These are phyloP conservation scores for Candida ascalaphidarum DNA, from an alignment of 805 yeast genomes.

Conservation along the genomic window DNA sequence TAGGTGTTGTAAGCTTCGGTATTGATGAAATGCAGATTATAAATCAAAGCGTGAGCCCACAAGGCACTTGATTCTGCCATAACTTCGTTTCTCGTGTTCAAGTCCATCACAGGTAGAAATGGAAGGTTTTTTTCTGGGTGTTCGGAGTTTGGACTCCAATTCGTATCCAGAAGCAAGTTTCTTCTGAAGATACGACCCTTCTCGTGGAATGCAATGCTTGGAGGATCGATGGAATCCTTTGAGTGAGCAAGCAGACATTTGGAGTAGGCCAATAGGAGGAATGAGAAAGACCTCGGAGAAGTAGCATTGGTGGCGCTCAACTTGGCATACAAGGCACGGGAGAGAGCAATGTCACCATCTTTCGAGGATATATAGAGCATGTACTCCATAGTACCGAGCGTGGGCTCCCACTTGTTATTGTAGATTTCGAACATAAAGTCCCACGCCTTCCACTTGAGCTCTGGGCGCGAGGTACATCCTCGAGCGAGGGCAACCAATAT, in stretches of 20 bases:
- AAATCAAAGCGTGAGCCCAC: slow-evolving; percentile 46
- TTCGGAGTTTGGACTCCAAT: slow-evolving; percentile 13
- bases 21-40: slow-evolving; percentile 35
- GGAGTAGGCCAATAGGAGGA: slow-evolving; percentile 42
- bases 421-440: slow-evolving; percentile 60
- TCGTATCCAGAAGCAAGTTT: slow-evolving; percentile 35
- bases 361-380: slow-evolving; percentile 71
- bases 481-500: slow-evolving; percentile 50
- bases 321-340: slow-evolving; percentile 57
- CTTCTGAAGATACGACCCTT: slow-evolving; percentile 40
- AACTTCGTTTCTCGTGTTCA: slow-evolving; percentile 34
- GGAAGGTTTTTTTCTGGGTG: slow-evolving; percentile 40
- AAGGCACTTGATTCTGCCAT: slow-evolving; percentile 74
- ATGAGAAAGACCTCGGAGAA: slow-evolving; percentile 34
- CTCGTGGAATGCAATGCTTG: slow-evolving; percentile 28
- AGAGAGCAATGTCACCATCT: slow-evolving; percentile 68
- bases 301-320: slow-evolving; percentile 27
- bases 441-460: slow-evolving; percentile 62
- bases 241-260: slow-evolving; percentile 41
- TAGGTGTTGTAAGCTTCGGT: slow-evolving; percentile 39
- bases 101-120: slow-evolving; percentile 50
- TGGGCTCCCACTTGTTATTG: slow-evolving; percentile 32
- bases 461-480: slow-evolving; percentile 52
- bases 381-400: slow-evolving; percentile 47
- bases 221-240: slow-evolving; percentile 13